A percentile compares a stretch with the other conserved stretches of the same genome.
Evolutionary conservation across 164 flowering plant genomes (phyloP).

Genomic region (Vitis rotundifolia): DNA sequence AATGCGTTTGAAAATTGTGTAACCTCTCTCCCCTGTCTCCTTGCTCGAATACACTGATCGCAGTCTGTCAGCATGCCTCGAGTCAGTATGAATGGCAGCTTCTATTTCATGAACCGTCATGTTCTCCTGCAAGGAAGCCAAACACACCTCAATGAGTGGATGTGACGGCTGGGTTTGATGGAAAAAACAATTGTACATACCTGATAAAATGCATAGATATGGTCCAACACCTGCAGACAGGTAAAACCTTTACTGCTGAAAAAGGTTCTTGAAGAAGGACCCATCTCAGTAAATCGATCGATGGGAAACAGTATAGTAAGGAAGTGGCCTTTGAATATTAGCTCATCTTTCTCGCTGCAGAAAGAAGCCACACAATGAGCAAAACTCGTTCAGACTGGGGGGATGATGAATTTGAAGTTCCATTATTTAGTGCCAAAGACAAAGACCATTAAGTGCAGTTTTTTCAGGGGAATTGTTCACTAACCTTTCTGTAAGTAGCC

Average conservation of each 20-base stretch:
- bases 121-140: slow-evolving; percentile 55
- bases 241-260: slow-evolving; percentile 78
- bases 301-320: slow-evolving; percentile 83
- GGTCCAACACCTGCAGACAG: slow-evolving; percentile 75
- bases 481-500: slow-evolving; percentile 83
- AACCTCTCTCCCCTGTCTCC: slow-evolving; percentile 48
- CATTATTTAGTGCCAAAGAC: neutral
- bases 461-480: neutral
- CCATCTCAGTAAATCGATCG: slow-evolving; percentile 92
- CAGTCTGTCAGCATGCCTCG: slow-evolving; percentile 83
- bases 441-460: neutral
- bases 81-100: slow-evolving; percentile 84
- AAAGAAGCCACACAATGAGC: neutral
- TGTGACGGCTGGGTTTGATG: neutral
- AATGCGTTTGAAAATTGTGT: slow-evolving; percentile 57
- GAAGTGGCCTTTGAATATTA: slow-evolving; percentile 70
- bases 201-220: slow-evolving; percentile 85
- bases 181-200: slow-evolving; percentile 27
- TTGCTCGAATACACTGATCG: slow-evolving; percentile 62
- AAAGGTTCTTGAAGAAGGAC: slow-evolving; percentile 89
- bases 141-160: neutral
- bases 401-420: neutral
- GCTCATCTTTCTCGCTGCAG: slow-evolving; percentile 82
- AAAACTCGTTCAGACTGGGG: neutral
- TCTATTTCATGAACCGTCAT: slow-evolving; percentile 78